These are phyloP conservation scores for Albifimbria verrucaria DNA, from an alignment of 2,329 filamentous ascomycete genomes.

Conservation along the genomic window DNA sequence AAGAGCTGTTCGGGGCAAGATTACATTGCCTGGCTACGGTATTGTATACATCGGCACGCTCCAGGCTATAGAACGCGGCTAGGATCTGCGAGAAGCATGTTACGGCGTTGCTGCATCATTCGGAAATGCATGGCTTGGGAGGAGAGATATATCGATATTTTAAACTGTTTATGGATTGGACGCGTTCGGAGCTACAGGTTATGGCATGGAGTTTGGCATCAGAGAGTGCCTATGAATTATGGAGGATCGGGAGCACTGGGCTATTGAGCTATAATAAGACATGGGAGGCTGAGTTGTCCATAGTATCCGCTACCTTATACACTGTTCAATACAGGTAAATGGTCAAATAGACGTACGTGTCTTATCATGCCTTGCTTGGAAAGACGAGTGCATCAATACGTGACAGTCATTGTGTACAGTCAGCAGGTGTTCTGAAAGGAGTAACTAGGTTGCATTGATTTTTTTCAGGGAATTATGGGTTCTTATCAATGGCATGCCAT, in stretches of 20 bases:
- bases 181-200: constrained; percentile 12
- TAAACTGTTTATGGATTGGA: constrained; percentile 19
- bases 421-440: too few species aligned
- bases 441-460: too few species aligned
- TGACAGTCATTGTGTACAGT: too few species aligned
- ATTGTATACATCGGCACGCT: constrained; percentile 25
- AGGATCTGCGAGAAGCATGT: constrained; percentile 29
- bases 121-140: constrained; percentile 20
- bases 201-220: constrained; percentile 15
- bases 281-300: not conserved
- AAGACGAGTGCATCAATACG: too few species aligned
- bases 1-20: not conserved
- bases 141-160: constrained; percentile 25
- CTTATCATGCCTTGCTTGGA: too few species aligned
- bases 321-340: not conserved
- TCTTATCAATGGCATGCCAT: too few species aligned
- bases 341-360: too few species aligned
- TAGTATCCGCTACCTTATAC: not conserved
- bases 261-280: not conserved
- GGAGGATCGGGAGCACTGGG: not conserved
- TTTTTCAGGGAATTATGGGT: too few species aligned
- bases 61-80: constrained; percentile 26
- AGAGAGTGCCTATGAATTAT: not conserved
- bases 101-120: constrained; percentile 32
- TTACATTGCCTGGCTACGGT: constrained; percentile 5